Conservation (phyloP, 805 yeast genomes). For the Teunomyces barrocoloradensis region DNA sequence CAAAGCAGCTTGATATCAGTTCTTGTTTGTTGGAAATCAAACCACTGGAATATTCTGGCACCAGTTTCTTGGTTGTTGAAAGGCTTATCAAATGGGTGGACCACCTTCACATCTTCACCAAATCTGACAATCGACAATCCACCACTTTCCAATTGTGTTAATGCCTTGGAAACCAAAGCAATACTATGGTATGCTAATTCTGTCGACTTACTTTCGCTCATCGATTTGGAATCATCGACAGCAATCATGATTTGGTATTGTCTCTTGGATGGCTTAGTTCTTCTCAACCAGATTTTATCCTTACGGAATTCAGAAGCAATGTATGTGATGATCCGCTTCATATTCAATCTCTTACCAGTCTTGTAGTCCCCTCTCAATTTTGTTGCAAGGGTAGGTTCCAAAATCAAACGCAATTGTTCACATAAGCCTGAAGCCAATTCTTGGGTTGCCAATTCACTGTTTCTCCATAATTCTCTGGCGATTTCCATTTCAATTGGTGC, state of each 20-base stretch:
- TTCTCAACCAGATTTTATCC: slow-evolving; percentile 96
- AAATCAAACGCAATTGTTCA: slow-evolving; percentile 87
- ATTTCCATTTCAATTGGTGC: slow-evolving; percentile 58
- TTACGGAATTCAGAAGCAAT: slow-evolving; percentile 97
- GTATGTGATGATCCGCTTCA: slow-evolving; percentile 96
- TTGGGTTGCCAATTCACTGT: slow-evolving; percentile 79
- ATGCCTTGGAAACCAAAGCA: slow-evolving; percentile 89
- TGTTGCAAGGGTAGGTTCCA: slow-evolving; percentile 96
- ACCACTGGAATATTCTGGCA: slow-evolving; percentile 78
- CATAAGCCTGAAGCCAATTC: slow-evolving; percentile 84
- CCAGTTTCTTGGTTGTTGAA: slow-evolving; percentile 79
- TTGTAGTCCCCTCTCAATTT: slow-evolving; percentile 93
- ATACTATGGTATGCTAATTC: slow-evolving; percentile 92
- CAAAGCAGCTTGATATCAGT: slow-evolving; percentile 82
- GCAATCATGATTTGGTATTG: slow-evolving; percentile 97
- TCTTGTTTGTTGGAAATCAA: slow-evolving; percentile 82
- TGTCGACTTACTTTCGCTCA: slow-evolving; percentile 90
- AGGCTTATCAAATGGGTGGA: slow-evolving; percentile 86
- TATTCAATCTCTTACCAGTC: slow-evolving; percentile 93
- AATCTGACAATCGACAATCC: slow-evolving; percentile 86
- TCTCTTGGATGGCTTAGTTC: slow-evolving; percentile 96
- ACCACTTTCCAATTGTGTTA: slow-evolving; percentile 92
- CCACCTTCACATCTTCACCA: slow-evolving; percentile 79
- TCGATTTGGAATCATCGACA: slow-evolving; percentile 94
- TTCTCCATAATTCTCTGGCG: slow-evolving; percentile 77